Evolutionary conservation across 768 basidiomycete species (phyloP), one percentile per base, ranked within the genome.

Genomic region (Sistotremastrum suecicum): DNA sequence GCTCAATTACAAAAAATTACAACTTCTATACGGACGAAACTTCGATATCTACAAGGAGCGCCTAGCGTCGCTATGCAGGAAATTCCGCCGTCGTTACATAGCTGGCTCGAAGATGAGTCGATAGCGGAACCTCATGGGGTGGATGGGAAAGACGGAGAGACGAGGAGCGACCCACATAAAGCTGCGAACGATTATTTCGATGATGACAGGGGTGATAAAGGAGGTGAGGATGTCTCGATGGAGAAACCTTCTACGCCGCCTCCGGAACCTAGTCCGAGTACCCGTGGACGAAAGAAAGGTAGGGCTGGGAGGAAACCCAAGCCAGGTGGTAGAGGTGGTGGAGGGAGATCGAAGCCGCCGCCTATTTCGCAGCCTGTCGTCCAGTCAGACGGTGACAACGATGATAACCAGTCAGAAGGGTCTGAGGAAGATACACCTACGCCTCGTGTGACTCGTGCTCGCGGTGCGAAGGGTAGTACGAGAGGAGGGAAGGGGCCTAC

Each of bases 51-150:
- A 9, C 83, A 91, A 50, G 91, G 92, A 33, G 95, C 94, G 37
- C 94, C 94, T n/a, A 90, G 87, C 58, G 88, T 98, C 7, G 79
- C 79, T 52, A 85, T 98, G 86, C 86, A 90, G 56, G 90, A 97
- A 63, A 87, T 98, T 30, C 94, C 95, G 3, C 92, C 92, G 0
- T 83, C 92, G 54, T 65, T 99, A 10, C 81, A 80, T 50, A 83
- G 76, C 1, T 71, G 86, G 56, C 61, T 92, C 31, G 76, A 71
- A 3, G 78, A 81, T 45, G 86, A 89, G 58, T 82, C 85, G 56
- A 77, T 71, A 56, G 77, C 76, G 43, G 84, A 85, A 49, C 86
- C 86, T 51, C 64, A 60, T 34, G 47, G 46, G 58, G 78, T 57
- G 63, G 64, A 74, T 6, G 71, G 73, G 2, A 53, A 63, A 29